These are phyloP conservation scores for Trametopsis cervina DNA, from an alignment of 768 basidiomycete genomes.

Conservation along the genomic window DNA sequence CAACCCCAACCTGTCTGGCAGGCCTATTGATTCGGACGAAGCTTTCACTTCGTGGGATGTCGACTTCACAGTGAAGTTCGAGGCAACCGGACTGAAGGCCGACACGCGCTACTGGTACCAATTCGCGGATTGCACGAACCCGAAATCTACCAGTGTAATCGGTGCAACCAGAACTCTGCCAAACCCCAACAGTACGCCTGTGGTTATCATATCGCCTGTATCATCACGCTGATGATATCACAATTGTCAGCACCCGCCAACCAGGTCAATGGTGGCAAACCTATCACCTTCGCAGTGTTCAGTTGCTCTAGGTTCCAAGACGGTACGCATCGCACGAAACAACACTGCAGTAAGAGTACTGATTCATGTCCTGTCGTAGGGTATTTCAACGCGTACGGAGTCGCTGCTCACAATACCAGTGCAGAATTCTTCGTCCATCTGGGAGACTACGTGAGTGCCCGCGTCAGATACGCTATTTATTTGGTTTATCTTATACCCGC, in stretches of 20 bases:
- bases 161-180: constrained; percentile 48
- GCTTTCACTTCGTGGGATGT: constrained; percentile 52
- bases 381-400: constrained; percentile 57
- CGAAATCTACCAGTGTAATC: constrained; percentile 35
- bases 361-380: constrained; percentile 30
- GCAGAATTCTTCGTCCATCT: constrained; percentile 51
- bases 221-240: not conserved
- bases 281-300: constrained; percentile 48
- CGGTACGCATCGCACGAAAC: constrained; percentile 27
- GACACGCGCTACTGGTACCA: constrained; percentile 51
- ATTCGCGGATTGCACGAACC: constrained; percentile 48
- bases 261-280: constrained; percentile 44
- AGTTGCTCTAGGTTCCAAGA: constrained; percentile 50
- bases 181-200: constrained; percentile 33
- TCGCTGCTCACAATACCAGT: constrained; percentile 44
- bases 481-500: not conserved
- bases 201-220: not conserved
- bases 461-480: too few species aligned
- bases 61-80: constrained; percentile 55
- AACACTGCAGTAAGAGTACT: too few species aligned
- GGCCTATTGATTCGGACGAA: constrained; percentile 35
- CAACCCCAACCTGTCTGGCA: constrained; percentile 28
- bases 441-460: constrained; percentile 46
- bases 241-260: constrained; percentile 33
- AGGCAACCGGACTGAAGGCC: constrained; percentile 41